phyloP scores from a whole-genome alignment of 495 filamentous ascomycete species.

The Niebla homalea region DNA sequence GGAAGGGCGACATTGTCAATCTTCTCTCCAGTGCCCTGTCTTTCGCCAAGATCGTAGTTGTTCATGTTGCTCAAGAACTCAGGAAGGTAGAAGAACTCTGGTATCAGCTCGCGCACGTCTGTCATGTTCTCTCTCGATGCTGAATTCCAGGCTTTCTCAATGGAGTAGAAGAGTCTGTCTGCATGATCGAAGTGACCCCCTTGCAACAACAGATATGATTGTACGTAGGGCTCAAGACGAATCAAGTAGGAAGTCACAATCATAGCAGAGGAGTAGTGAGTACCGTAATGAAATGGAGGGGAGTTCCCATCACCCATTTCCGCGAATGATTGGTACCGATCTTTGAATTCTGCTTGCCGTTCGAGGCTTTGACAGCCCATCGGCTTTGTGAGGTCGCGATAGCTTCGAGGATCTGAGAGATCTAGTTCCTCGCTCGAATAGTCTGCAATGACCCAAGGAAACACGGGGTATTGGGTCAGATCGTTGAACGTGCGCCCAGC shows the following conservation, averaged over 20 bases:
- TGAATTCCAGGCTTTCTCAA: constrained; percentile 82
- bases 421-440: constrained; percentile 95
- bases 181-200: constrained; percentile 95
- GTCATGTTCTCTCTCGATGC: constrained; percentile 81
- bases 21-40: constrained; percentile 62
- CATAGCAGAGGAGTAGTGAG: constrained; percentile 98
- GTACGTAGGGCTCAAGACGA: constrained; percentile 86
- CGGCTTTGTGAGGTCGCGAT: constrained; percentile 84
- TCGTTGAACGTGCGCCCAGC: constrained; percentile 96
- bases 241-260: constrained; percentile 95
- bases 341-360: constrained; percentile 62
- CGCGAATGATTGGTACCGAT: constrained; percentile 73
- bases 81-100: constrained; percentile 93
- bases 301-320: constrained; percentile 74
- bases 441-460: constrained; percentile 92
- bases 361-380: constrained; percentile 85
- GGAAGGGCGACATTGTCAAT: constrained; percentile 80
- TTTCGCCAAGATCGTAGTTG: constrained; percentile 77
- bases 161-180: constrained; percentile 87
- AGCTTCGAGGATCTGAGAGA: constrained; percentile 65
- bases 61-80: constrained; percentile 90
- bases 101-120: constrained; percentile 85
- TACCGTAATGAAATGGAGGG: constrained; percentile 91
- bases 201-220: constrained; percentile 92
- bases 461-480: constrained; percentile 93